phyloP scores from a whole-genome alignment of 768 basidiomycete genomes.

The Tulasnella sp. region DNA sequence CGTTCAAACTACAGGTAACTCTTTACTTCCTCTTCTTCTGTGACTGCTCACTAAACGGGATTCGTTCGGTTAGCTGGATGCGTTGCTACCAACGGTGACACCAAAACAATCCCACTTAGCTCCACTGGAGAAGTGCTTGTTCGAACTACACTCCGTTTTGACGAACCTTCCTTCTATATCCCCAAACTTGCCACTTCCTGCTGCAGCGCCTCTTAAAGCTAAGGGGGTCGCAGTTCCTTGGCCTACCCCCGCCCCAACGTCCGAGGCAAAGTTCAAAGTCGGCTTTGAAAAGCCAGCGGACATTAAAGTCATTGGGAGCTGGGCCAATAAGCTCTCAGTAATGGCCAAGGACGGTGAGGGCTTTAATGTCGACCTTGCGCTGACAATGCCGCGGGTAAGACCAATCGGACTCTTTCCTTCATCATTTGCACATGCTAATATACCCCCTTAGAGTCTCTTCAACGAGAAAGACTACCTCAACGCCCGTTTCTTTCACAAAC shows the following conservation, averaged over 20 bases:
- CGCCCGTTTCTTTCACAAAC: slow-evolving; percentile 85
- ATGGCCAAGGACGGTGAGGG: slow-evolving; percentile 61
- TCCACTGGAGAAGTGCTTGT: slow-evolving; percentile 65
- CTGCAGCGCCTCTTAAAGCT: slow-evolving; percentile 38
- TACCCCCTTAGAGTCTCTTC: slow-evolving; percentile 56
- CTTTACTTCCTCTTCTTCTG: slow-evolving; percentile 4
- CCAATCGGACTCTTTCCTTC: not conserved
- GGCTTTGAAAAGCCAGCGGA: slow-evolving; percentile 73
- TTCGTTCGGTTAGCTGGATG: slow-evolving; percentile 38
- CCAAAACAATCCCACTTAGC: slow-evolving; percentile 56
- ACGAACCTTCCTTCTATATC: slow-evolving; percentile 52
- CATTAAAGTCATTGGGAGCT: slow-evolving; percentile 77
- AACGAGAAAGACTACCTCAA: slow-evolving; percentile 94
- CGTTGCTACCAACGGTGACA: slow-evolving; percentile 68
- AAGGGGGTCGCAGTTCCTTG: slow-evolving; percentile 57
- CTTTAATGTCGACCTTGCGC: slow-evolving; percentile 72
- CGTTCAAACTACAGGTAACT: slow-evolving; percentile 78
- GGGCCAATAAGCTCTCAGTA: slow-evolving; percentile 72
- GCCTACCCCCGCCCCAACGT: slow-evolving; percentile 61
- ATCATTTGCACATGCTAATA: not conserved
- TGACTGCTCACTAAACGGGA: not conserved
- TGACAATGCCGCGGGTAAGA: slow-evolving; percentile 83
- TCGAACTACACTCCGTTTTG: slow-evolving; percentile 62
- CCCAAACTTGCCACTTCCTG: slow-evolving; percentile 63
- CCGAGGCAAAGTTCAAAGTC: slow-evolving; percentile 86